phyloP scores from a whole-genome alignment of 164 flowering plant genomes.

The Santalum album region DNA sequence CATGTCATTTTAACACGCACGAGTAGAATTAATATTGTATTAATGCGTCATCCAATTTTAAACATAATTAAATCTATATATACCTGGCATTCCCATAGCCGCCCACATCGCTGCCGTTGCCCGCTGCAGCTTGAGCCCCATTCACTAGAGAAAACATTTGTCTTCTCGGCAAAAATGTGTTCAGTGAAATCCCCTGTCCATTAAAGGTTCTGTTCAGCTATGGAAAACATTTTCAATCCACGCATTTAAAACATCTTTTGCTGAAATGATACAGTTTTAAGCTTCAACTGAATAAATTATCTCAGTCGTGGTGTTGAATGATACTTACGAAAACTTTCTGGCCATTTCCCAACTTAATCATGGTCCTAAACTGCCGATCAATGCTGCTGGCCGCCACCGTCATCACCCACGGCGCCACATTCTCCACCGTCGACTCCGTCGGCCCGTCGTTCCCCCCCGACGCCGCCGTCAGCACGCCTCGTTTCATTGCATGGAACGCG shows the following conservation, averaged over 20 bases:
- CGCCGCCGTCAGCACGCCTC: constrained; percentile 34
- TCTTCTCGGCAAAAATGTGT: constrained; percentile 39
- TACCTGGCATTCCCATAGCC: constrained; percentile 32
- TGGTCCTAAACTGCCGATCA: constrained; percentile 36
- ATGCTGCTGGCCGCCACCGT: constrained; percentile 45
- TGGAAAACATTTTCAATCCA: too few relatives aligned
- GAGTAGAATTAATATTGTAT: too few relatives aligned
- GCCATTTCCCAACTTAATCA: constrained; percentile 45
- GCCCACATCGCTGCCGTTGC: not conserved
- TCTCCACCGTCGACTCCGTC: constrained; percentile 15
- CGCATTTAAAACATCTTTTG: too few relatives aligned
- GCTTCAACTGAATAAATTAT: too few relatives aligned
- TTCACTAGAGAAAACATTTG: constrained; percentile 40
- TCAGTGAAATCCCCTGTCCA: constrained; percentile 48
- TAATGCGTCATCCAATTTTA: too few relatives aligned
- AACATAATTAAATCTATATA: too few relatives aligned
- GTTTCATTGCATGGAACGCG: constrained; percentile 52
- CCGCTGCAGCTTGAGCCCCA: constrained; percentile 33
- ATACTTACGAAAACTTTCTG: constrained; percentile 23
- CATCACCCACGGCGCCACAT: constrained; percentile 54
- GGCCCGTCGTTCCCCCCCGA: constrained; percentile 60
- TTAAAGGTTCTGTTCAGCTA: not conserved
- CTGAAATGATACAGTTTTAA: too few relatives aligned
- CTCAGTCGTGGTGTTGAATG: not conserved
- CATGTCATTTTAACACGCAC: too few relatives aligned